phyloP scores from a whole-genome alignment of 73 alveolate genomes.

The Symbiodinium pilosum region DNA sequence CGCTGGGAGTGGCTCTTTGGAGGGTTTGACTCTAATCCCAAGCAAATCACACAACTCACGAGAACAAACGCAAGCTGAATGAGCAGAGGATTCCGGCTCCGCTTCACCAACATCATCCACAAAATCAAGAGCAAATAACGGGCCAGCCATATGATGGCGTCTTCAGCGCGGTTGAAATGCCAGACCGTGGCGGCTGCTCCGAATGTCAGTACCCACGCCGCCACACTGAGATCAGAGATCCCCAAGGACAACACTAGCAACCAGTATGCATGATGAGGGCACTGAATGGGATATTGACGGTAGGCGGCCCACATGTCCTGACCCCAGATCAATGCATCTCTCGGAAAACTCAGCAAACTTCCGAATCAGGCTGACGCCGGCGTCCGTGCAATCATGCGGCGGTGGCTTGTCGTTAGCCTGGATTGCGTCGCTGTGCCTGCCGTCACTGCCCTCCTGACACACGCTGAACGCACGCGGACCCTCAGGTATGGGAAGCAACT shows the following conservation, averaged over 20 bases:
- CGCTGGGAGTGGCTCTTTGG: not conserved
- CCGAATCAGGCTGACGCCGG: not conserved
- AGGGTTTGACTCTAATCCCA: not conserved
- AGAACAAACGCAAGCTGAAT: not conserved
- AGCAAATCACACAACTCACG: not conserved
- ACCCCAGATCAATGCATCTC: not conserved
- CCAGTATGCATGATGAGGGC: not conserved
- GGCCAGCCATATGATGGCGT: not conserved
- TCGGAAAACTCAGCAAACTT: no score
- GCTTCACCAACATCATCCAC: not conserved
- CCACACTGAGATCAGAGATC: not conserved
- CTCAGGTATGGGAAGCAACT: no score
- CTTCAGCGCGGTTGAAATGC: not conserved
- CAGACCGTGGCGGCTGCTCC: not conserved
- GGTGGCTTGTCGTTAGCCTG: not conserved
- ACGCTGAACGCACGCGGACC: no score
- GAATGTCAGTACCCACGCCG: not conserved
- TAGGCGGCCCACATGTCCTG: constrained; percentile 34
- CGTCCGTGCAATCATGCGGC: not conserved
- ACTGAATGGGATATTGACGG: constrained; percentile 7
- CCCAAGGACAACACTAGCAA: not conserved
- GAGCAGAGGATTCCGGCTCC: not conserved
- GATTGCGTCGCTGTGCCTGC: not conserved
- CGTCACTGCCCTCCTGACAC: not conserved
- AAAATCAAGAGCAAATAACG: not conserved